A percentile compares a stretch with the other conserved stretches of the same genome.
These are phyloP conservation scores for Daldinia caldariorum DNA, from an alignment of 495 filamentous ascomycete species.

Conservation along the genomic window DNA sequence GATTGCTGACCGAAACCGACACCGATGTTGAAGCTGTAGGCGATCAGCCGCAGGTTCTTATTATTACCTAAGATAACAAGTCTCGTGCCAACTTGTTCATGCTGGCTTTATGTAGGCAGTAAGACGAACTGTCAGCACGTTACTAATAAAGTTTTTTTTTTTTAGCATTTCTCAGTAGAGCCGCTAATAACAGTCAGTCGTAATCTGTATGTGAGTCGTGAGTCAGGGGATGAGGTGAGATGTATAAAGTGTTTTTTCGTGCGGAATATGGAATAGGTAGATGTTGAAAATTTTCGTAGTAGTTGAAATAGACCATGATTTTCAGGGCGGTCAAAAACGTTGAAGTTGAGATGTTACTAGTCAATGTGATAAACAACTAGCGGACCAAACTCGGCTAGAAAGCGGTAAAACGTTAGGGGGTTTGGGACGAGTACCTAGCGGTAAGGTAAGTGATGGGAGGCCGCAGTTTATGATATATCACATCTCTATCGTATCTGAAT, in stretches of 20 bases:
- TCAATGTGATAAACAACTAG: not conserved
- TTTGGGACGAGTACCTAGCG: constrained; percentile 7
- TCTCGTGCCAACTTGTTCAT: constrained; percentile 34
- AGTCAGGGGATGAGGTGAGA: constrained; percentile 1
- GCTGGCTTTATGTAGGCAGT: constrained; percentile 15
- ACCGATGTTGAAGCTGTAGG: not conserved
- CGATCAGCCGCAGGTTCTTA: not conserved
- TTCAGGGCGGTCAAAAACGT: not conserved
- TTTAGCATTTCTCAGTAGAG: not conserved
- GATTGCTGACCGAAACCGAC: constrained; percentile 7
- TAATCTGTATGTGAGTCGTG: not conserved
- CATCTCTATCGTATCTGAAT: constrained; percentile 15
- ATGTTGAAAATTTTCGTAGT: not conserved
- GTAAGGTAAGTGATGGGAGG: not conserved
- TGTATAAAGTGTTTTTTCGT: not conserved
- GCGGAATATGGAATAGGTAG: not conserved
- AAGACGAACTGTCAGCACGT: constrained; percentile 28
- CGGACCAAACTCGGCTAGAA: constrained; percentile 17
- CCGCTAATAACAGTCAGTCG: not conserved
- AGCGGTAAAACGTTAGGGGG: constrained; percentile 12
- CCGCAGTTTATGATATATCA: constrained; percentile 30
- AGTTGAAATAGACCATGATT: not conserved
- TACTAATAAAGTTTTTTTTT: not conserved
- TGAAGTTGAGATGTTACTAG: not conserved
- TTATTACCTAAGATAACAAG: constrained; percentile 18